A percentile compares a stretch with the other conserved stretches of the same genome.
These are phyloP conservation scores for Nadsonia commutata DNA, from an alignment of 1,139 yeast species.

Conservation along the genomic window DNA sequence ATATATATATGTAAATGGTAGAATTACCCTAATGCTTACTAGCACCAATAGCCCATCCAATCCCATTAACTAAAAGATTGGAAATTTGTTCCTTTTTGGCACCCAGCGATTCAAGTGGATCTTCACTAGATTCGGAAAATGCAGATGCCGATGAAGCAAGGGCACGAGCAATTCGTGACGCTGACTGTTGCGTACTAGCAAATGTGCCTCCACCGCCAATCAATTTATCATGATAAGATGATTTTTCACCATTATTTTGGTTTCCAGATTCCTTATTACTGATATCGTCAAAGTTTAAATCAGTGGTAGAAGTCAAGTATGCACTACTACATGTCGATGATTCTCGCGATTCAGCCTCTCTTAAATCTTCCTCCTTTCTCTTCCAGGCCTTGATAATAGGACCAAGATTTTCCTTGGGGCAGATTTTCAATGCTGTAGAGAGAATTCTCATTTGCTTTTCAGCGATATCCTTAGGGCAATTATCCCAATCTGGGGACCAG, in stretches of 20 bases:
- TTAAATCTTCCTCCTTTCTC: conserved; percentile 12
- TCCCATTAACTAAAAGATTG: conserved; percentile 38
- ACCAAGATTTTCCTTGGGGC: conserved; percentile 21
- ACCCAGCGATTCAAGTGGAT: conserved; percentile 11
- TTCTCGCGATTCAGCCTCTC: not conserved
- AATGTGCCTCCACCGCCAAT: too few species aligned
- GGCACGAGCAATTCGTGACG: conserved; percentile 14
- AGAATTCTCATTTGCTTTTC: conserved; percentile 33
- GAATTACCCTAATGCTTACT: conserved; percentile 17
- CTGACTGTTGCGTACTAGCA: conserved; percentile 4
- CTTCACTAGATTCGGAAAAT: conserved; percentile 5
- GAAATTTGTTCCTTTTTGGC: conserved; percentile 34
- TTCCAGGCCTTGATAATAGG: conserved; percentile 23
- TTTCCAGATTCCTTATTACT: not conserved
- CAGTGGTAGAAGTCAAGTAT: not conserved
- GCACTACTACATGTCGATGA: not conserved
- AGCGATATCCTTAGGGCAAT: conserved; percentile 19
- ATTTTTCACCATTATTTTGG: not conserved
- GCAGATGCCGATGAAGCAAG: conserved; percentile 15
- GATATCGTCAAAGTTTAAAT: conserved; percentile 2
- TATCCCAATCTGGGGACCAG: conserved; percentile 35
- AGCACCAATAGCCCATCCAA: conserved; percentile 60
- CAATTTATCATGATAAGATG: not conserved
- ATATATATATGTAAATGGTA: too few species aligned
- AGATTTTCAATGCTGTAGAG: conserved; percentile 27